Evolutionary conservation across 371 early-diverging fungal genomes (phyloP).

Genomic region (Syncephalis plumigaleata): DNA sequence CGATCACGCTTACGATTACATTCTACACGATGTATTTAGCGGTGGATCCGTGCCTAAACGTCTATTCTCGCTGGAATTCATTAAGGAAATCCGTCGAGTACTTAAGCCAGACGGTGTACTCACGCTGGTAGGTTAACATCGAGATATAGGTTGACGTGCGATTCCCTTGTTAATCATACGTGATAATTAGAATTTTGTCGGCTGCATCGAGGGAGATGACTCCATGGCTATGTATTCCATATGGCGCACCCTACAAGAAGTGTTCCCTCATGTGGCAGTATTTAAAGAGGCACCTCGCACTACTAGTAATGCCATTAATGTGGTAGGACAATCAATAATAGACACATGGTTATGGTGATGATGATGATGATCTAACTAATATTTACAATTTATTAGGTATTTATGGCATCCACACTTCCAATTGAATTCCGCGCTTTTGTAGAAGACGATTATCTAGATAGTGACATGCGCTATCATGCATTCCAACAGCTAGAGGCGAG

Average conservation of each 20-base stretch:
- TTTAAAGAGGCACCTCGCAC: slow-evolving; percentile 24
- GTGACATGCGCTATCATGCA: slow-evolving; percentile 13
- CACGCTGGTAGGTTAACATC: slow-evolving; percentile 27
- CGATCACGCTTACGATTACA: slow-evolving; percentile 39
- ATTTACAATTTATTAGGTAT: slow-evolving; percentile 22
- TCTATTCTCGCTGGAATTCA: slow-evolving; percentile 47
- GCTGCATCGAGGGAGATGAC: slow-evolving; percentile 18
- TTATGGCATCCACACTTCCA: slow-evolving; percentile 40
- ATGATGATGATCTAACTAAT: too few relatives aligned
- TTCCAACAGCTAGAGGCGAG: slow-evolving; percentile 4
- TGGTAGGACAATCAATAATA: slow-evolving; percentile 16
- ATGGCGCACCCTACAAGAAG: slow-evolving; percentile 23
- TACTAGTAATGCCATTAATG: slow-evolving; percentile 4
- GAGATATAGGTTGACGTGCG: not conserved
- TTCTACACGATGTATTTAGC: slow-evolving; percentile 79
- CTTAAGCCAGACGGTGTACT: slow-evolving; percentile 56
- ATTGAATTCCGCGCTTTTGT: slow-evolving; percentile 18
- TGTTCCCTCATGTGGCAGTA: slow-evolving; percentile 31
- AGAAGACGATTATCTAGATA: slow-evolving; percentile 12
- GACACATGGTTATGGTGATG: not conserved
- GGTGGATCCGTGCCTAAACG: slow-evolving; percentile 51
- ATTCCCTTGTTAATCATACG: slow-evolving; percentile 1
- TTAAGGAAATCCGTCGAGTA: slow-evolving; percentile 31
- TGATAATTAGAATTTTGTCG: slow-evolving; percentile 32
- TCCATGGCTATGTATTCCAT: slow-evolving; percentile 23